Percentiles rank a stretch among this genome's conserved stretches.
phyloP scores from a whole-genome alignment of 2,329 filamentous ascomycete genomes.

The Colletotrichum spinosum region DNA sequence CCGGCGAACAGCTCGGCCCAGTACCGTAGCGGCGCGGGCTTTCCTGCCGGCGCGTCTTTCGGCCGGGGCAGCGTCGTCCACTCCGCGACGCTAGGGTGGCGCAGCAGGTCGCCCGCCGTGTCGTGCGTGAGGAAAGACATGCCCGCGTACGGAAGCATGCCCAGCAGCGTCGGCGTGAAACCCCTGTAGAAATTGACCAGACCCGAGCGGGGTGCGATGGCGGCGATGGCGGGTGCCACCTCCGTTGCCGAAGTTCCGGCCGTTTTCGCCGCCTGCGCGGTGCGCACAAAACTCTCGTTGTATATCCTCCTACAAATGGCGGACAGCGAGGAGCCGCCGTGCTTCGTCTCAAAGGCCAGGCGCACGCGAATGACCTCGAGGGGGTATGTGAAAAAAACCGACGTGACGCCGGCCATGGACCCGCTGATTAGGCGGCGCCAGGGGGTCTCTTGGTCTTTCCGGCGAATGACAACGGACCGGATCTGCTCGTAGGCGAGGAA shows the following conservation, averaged over 20 bases:
- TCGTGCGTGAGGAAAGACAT: conserved; percentile 97
- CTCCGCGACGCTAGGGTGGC: conserved; percentile 72
- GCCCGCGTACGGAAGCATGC: conserved; percentile 97
- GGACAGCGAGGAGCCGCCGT: conserved; percentile 76
- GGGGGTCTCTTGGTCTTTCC: conserved; percentile 80
- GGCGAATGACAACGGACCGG: conserved; percentile 80
- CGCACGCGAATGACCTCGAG: conserved; percentile 93
- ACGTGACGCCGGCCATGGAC: conserved; percentile 83
- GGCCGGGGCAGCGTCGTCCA: conserved; percentile 81
- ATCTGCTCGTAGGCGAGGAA: conserved; percentile 99
- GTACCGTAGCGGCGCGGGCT: conserved; percentile 79
- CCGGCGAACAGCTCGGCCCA: conserved; percentile 90
- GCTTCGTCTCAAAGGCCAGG: conserved; percentile 92
- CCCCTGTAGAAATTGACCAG: conserved; percentile 94
- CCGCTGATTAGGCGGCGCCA: conserved; percentile 80
- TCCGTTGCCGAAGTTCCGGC: conserved; percentile 55
- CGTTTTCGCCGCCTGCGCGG: conserved; percentile 44
- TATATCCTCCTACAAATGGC: conserved; percentile 90
- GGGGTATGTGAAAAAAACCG: conserved; percentile 96
- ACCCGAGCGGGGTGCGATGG: conserved; percentile 71
- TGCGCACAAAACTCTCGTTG: conserved; percentile 70
- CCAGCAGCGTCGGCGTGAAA: conserved; percentile 88
- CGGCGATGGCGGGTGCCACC: conserved; percentile 53
- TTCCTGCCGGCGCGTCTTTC: conserved; percentile 63
- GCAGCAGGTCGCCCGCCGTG: conserved; percentile 85